Evolutionary conservation across 1,284 basidiomycete species (phyloP).

Genomic region (Malassezia cuniculi): DNA sequence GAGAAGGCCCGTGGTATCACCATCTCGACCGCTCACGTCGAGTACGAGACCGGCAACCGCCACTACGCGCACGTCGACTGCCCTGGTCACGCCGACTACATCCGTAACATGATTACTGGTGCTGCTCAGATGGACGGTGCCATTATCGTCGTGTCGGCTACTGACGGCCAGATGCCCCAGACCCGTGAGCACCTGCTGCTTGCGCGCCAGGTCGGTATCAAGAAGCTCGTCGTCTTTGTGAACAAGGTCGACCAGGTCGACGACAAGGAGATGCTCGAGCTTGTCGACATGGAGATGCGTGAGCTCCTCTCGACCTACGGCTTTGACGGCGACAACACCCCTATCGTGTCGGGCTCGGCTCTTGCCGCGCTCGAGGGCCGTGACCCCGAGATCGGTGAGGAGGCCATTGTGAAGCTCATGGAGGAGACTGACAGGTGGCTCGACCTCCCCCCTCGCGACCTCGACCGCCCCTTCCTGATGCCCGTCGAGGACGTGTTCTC

Average conservation of each 20-base stretch:
- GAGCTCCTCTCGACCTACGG: conserved; percentile 75
- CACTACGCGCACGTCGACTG: conserved; percentile 99
- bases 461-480: conserved; percentile 96
- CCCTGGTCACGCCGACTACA: conserved; percentile 53
- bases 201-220: conserved; percentile 95
- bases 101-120: conserved; percentile 93
- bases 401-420: conserved; percentile 74
- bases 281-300: conserved; percentile 99
- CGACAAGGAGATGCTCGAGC: conserved; percentile 95
- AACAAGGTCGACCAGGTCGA: conserved; percentile 97
- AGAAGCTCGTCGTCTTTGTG: conserved; percentile 96
- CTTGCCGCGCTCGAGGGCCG: conserved; percentile 82
- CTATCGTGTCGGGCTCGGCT: conserved; percentile 92
- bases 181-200: conserved; percentile 95
- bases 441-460: conserved; percentile 84
- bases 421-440: conserved; percentile 87
- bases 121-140: conserved; percentile 86
- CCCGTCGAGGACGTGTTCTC: conserved; percentile 96
- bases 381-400: conserved; percentile 63
- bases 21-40: conserved; percentile 76
- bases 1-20: conserved; percentile 99
- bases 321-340: conserved; percentile 92
- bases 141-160: conserved; percentile 74
- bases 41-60: conserved; percentile 77
- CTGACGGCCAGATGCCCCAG: conserved; percentile 99